Conservation (phyloP, 257 asterid species). For the Euphrasia confusa region DNA sequence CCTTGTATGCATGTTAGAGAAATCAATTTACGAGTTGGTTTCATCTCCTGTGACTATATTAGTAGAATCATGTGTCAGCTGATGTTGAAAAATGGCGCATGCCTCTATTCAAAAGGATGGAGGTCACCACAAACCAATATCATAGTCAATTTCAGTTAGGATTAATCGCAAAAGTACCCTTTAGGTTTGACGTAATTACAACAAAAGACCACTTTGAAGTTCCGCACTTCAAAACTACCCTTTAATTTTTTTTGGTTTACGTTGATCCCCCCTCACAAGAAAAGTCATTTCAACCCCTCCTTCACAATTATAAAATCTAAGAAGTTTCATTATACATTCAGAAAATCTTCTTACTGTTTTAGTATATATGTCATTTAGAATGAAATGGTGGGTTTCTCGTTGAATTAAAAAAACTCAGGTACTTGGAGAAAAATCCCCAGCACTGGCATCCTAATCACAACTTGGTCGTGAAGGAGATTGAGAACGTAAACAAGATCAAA, state of each 20-base stretch:
- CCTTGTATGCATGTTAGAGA: neutral
- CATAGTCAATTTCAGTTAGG: neutral
- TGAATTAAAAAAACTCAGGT: constrained; percentile 40
- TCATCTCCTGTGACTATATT: neutral
- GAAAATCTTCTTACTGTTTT: too few species aligned
- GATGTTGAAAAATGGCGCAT: too few species aligned
- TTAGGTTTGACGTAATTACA: too few species aligned
- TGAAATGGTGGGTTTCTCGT: neutral
- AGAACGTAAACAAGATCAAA: constrained; percentile 82
- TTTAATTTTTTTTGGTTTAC: too few species aligned
- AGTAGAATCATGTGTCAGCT: neutral
- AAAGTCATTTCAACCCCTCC: too few species aligned
- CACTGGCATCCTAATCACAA: constrained; percentile 88
- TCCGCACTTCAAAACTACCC: too few species aligned
- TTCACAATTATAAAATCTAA: too few species aligned
- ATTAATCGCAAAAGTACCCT: too few species aligned
- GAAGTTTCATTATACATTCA: too few species aligned
- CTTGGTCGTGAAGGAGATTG: constrained; percentile 82
- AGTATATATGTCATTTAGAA: neutral
- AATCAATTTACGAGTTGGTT: neutral
- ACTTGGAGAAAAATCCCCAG: constrained; percentile 63
- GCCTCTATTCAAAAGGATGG: neutral
- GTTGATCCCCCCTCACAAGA: too few species aligned
- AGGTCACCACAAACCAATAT: neutral
- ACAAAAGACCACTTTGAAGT: too few species aligned